phyloP scores from a whole-genome alignment of 2,329 filamentous ascomycete species.

The Botrytis fabae region DNA sequence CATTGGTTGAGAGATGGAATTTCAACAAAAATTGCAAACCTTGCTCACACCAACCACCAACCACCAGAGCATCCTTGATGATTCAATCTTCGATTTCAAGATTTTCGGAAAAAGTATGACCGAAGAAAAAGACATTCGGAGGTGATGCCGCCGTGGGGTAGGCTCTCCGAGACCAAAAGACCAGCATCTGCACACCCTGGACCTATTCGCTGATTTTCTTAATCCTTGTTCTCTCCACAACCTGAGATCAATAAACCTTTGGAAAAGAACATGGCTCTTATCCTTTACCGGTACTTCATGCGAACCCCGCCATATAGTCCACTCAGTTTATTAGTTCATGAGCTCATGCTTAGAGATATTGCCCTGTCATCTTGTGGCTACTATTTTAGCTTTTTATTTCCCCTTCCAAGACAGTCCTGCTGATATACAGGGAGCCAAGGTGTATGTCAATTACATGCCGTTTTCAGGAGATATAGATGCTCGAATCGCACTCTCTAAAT shows the following conservation, averaged over 20 bases:
- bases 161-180: conserved; percentile 10
- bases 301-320: conserved; percentile 38
- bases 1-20: not conserved
- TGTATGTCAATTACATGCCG: conserved; percentile 28
- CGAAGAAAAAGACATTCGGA: conserved; percentile 25
- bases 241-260: conserved; percentile 34
- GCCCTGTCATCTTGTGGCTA: conserved; percentile 34
- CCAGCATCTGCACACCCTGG: conserved; percentile 14
- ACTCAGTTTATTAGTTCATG: conserved; percentile 25
- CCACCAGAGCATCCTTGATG: conserved; percentile 8
- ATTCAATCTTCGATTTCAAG: conserved; percentile 2
- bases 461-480: conserved; percentile 37
- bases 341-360: conserved; percentile 10
- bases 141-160: conserved; percentile 24
- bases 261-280: conserved; percentile 30
- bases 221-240: conserved; percentile 30
- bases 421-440: conserved; percentile 33
- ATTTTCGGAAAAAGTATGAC: conserved; percentile 27
- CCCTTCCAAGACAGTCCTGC: conserved; percentile 36
- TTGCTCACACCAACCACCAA: conserved; percentile 2
- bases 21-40: conserved; percentile 12
- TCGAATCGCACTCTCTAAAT: conserved; percentile 28
- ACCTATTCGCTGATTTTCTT: not conserved
- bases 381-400: conserved; percentile 27
- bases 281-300: conserved; percentile 33